A percentile compares a stretch with the other conserved stretches of the same genome.
Evolutionary conservation across 305 asterid genomes (phyloP).

Genomic region (Fraxinus velutina): DNA sequence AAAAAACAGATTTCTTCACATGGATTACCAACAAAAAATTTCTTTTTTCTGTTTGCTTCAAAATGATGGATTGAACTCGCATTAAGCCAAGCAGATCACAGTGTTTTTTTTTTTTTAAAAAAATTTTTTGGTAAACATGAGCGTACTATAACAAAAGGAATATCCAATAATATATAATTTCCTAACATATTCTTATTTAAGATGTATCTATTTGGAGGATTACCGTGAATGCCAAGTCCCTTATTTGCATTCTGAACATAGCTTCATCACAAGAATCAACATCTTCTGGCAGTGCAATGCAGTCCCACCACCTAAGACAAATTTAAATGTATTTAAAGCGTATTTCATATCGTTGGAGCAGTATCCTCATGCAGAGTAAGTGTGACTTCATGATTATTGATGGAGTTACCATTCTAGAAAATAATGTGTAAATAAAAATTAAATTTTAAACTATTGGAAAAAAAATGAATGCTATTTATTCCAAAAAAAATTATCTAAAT

Average conservation of each 20-base stretch:
- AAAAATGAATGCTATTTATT: neutral
- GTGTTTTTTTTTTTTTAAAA: neutral
- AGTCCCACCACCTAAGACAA: constrained; percentile 89
- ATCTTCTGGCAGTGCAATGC: constrained; percentile 85
- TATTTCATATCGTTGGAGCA: neutral
- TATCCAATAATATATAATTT: neutral
- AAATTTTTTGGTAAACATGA: neutral
- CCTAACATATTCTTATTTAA: neutral
- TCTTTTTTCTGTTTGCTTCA: neutral
- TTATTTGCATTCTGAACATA: constrained; percentile 67
- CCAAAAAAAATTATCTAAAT: neutral
- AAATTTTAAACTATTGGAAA: neutral
- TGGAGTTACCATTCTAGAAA: neutral
- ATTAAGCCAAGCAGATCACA: neutral
- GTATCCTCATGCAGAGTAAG: neutral
- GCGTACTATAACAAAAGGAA: neutral
- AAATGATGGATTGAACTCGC: neutral
- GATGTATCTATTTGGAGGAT: constrained; percentile 21
- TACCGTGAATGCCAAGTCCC: constrained; percentile 83
- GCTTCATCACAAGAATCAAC: constrained; percentile 59
- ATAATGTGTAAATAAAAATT: neutral
- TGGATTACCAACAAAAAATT: neutral
- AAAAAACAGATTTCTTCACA: neutral
- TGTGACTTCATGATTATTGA: neutral
- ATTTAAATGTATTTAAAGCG: constrained; percentile 1